phyloP scores from a whole-genome alignment of 495 filamentous ascomycete genomes.

The Penicillium mononematosum region DNA sequence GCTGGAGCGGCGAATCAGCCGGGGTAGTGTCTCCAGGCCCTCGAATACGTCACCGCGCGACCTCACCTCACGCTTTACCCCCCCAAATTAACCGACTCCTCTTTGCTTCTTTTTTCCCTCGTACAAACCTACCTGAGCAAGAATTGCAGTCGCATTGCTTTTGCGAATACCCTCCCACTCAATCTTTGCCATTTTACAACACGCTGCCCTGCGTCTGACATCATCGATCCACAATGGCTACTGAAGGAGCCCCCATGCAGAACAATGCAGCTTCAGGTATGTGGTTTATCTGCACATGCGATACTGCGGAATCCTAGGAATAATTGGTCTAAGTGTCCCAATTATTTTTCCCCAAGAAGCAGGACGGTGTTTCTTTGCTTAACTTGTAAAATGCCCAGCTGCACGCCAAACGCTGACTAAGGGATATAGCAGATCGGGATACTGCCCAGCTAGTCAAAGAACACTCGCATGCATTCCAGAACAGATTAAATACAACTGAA shows the following conservation, averaged over 20 bases:
- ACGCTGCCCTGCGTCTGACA: constrained; percentile 20
- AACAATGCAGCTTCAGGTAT: constrained; percentile 27
- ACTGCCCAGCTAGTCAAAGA: constrained; percentile 15
- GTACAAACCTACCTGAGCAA: constrained; percentile 4
- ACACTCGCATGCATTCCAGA: constrained; percentile 20
- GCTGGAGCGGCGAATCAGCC: constrained; percentile 22
- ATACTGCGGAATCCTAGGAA: not conserved
- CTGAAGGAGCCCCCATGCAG: constrained; percentile 17
- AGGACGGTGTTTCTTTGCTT: not conserved
- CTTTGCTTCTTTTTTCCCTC: constrained; percentile 5
- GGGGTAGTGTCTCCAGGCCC: constrained; percentile 28
- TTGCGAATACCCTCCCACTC: constrained; percentile 15
- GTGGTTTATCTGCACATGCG: not conserved
- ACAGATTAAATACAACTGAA: constrained; percentile 17
- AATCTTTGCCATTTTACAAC: not conserved
- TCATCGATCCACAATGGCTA: constrained; percentile 35
- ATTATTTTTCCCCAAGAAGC: not conserved
- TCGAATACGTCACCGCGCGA: constrained; percentile 46
- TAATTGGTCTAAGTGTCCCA: not conserved
- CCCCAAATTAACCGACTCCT: constrained; percentile 17
- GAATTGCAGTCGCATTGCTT: constrained; percentile 19
- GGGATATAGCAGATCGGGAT: not conserved
- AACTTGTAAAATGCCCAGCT: not conserved
- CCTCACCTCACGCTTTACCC: constrained; percentile 28
- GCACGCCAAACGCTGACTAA: constrained; percentile 23